Base-by-base conservation (phyloP, 345 rosid species). In the Sonneratia alba region DNA sequence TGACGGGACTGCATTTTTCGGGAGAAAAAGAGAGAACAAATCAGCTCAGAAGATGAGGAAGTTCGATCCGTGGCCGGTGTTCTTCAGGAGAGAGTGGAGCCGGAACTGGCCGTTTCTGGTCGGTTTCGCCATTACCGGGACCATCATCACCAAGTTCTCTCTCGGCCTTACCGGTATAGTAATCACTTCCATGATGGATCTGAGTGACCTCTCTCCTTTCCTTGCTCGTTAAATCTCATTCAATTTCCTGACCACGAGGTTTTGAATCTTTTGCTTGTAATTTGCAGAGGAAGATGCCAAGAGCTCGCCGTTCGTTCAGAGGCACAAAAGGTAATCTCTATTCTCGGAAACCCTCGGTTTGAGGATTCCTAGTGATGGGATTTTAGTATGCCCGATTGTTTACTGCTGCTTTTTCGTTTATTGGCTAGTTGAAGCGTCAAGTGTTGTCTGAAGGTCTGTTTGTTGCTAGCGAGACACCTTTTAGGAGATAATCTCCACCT, bases 41-140 rank as follows among this genome's bases (percentile, higher is more conserved):
- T 10, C 24, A 47, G 14, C 13, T 47, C 9, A 24, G 19, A 67
- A 68, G 74, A 55, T 74, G 73, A 67, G 53, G 70, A 68, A 56
- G 63, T 81, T 81, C 67, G 81, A 78, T 55, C 74, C 76, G 10
- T 71, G 76, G 78, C 43, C 71, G 15, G 67, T 93, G 32, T 89
- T 91, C 89, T 91, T 91, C 91, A 85, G 77, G 87, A 81, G 97
- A 34, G 96, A 91, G 73, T 93, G 82, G 78, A 89, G 71, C 63
- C 88, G 93, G 14, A 88, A 77, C 68, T 93, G 97, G 97, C 92
- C 98, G 0, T 93, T 93, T 63, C 80, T 93, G 19, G 91, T 85
- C 16, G 91, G 97, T 11, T 93, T 93, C 74, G 90, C 93, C 45
- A 55, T 87, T 16, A 88, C 92, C 71, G 93, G 97, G 2, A 22